These are phyloP conservation scores for Letharia columbiana DNA, from an alignment of 495 filamentous ascomycete genomes.

Conservation along the genomic window DNA sequence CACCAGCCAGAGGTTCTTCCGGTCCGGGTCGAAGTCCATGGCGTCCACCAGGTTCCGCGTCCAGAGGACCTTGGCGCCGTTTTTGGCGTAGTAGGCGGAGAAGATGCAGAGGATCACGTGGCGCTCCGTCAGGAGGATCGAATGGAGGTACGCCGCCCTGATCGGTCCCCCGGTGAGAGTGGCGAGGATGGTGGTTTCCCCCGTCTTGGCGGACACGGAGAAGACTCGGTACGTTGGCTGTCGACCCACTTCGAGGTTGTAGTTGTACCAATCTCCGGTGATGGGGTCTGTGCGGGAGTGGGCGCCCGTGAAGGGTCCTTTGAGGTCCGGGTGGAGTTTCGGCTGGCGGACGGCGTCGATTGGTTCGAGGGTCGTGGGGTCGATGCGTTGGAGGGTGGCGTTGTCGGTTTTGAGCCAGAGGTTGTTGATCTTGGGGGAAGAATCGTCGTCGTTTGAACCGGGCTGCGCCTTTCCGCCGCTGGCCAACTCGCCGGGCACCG, in stretches of 20 bases:
- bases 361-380: constrained; percentile 64
- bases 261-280: constrained; percentile 73
- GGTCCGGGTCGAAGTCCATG: constrained; percentile 44
- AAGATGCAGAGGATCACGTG: constrained; percentile 63
- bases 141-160: constrained; percentile 60
- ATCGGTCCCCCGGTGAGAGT: constrained; percentile 43
- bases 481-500: constrained; percentile 5
- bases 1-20: constrained; percentile 57
- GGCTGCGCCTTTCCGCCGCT: background rate
- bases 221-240: constrained; percentile 57
- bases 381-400: constrained; percentile 46
- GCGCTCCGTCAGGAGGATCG: constrained; percentile 55
- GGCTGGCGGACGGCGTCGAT: constrained; percentile 49
- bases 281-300: constrained; percentile 62
- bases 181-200: constrained; percentile 61
- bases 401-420: constrained; percentile 57
- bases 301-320: constrained; percentile 52
- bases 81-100: constrained; percentile 40
- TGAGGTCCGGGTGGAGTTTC: constrained; percentile 55
- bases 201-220: constrained; percentile 47
- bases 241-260: constrained; percentile 50
- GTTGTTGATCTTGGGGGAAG: constrained; percentile 33
- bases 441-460: constrained; percentile 17
- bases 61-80: constrained; percentile 45
- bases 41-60: constrained; percentile 50